phyloP scores from a whole-genome alignment of 1,284 basidiomycete species.

The Pseudozyma tsukubaensis region DNA sequence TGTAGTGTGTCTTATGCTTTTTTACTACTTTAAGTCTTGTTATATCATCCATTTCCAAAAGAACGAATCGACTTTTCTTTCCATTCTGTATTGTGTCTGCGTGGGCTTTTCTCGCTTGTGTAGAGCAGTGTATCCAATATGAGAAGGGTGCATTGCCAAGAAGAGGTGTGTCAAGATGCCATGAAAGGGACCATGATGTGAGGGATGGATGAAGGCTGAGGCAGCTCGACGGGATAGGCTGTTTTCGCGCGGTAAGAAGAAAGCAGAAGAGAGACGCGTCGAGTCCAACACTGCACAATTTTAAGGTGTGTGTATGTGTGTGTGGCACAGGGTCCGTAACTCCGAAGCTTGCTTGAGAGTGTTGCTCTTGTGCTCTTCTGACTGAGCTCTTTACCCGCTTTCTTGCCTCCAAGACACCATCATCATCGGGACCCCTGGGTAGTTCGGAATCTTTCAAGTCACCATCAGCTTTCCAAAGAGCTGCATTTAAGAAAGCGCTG shows the following conservation, averaged over 20 bases:
- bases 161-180: neutral
- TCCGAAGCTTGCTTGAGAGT: conserved; percentile 43
- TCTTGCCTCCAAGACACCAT: too few species aligned
- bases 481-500: too few species aligned
- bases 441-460: too few species aligned
- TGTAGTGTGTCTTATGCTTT: too few species aligned
- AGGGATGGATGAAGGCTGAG: neutral
- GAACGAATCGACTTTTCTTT: too few species aligned
- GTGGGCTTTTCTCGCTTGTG: neutral
- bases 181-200: too few species aligned
- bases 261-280: conserved; percentile 14
- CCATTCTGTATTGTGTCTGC: neutral
- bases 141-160: too few species aligned
- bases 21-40: too few species aligned
- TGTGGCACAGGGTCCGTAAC: neutral
- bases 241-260: conserved; percentile 29
- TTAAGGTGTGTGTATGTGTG: neutral
- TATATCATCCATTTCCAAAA: too few species aligned
- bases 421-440: too few species aligned
- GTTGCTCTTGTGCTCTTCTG: conserved; percentile 47
- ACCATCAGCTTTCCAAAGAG: too few species aligned
- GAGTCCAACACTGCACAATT: conserved; percentile 29
- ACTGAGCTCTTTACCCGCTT: conserved; percentile 8
- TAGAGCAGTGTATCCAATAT: neutral
- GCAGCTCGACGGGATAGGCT: too few species aligned